A percentile compares a stretch with the other conserved stretches of the same genome.
phyloP scores from a whole-genome alignment of 805 yeast species.

The Sugiyamaella americana region DNA sequence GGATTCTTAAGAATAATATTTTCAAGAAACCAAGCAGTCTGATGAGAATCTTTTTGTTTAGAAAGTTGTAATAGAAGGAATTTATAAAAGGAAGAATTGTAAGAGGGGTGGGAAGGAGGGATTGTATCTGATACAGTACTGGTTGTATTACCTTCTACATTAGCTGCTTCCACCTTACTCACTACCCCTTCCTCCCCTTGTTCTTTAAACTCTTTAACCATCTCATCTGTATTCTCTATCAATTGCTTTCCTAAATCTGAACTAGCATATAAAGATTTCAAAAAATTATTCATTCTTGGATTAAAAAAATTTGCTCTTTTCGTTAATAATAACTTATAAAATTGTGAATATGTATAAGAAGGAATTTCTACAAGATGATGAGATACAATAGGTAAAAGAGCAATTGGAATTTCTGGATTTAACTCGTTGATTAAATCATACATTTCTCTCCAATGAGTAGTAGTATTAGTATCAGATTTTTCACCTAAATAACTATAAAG shows the following conservation, averaged over 20 bases:
- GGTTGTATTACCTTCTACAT: neutral
- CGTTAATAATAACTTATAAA: slow-evolving; percentile 14
- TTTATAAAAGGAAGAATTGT: slow-evolving; percentile 5
- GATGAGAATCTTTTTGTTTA: slow-evolving; percentile 7
- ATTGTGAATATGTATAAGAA: slow-evolving; percentile 3
- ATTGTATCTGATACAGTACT: neutral
- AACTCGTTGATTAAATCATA: slow-evolving; percentile 7
- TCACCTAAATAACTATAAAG: slow-evolving; percentile 3
- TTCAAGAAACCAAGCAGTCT: slow-evolving; percentile 15
- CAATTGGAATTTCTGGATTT: slow-evolving; percentile 9
- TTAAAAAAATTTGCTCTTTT: slow-evolving; percentile 8
- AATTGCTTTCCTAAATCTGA: slow-evolving; percentile 14
- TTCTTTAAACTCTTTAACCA: neutral
- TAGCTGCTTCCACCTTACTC: neutral
- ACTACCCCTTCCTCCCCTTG: neutral
- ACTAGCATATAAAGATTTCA: slow-evolving; percentile 7
- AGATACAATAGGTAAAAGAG: slow-evolving; percentile 11
- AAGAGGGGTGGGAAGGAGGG: neutral
- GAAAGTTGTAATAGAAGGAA: slow-evolving; percentile 11
- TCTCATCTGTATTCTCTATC: slow-evolving; percentile 5
- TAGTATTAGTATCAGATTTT: neutral
- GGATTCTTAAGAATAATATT: slow-evolving; percentile 7
- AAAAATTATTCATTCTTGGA: slow-evolving; percentile 1
- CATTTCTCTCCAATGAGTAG: slow-evolving; percentile 7
- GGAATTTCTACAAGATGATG: slow-evolving; percentile 14